Conservation (phyloP, 164 flowering plant species). For the Stephania japonica region DNA sequence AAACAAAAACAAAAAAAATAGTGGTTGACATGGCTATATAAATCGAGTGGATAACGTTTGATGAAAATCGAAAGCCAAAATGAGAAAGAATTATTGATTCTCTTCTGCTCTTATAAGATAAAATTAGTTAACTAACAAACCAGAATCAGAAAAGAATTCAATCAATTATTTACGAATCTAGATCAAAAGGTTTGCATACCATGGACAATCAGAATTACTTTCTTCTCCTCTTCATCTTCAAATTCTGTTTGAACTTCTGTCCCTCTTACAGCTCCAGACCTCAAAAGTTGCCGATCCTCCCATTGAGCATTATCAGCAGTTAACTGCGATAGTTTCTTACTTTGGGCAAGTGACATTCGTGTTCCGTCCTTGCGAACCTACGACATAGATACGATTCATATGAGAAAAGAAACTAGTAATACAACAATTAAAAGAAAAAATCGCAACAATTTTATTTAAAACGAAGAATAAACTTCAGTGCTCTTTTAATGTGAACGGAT, state of each 20-base stretch:
- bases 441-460: background rate
- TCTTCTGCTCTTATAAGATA: background rate
- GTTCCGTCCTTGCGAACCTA: constrained; percentile 89
- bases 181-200: constrained; percentile 38
- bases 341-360: constrained; percentile 85
- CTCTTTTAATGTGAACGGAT: too few species aligned
- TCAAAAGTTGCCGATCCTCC: constrained; percentile 92
- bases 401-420: background rate
- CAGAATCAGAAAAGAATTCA: background rate
- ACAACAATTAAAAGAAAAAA: background rate
- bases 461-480: background rate
- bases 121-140: background rate
- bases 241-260: constrained; percentile 96
- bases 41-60: background rate
- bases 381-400: background rate
- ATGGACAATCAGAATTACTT: constrained; percentile 92
- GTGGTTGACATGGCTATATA: too few species aligned
- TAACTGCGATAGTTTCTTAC: constrained; percentile 80
- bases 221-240: constrained; percentile 92
- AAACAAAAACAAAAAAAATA: too few species aligned
- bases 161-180: background rate
- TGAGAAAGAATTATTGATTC: background rate
- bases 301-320: constrained; percentile 96
- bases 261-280: constrained; percentile 97
- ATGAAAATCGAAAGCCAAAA: background rate